These are phyloP conservation scores for Fusarium cicatricum DNA, from an alignment of 2,329 filamentous ascomycete genomes.

Conservation along the genomic window DNA sequence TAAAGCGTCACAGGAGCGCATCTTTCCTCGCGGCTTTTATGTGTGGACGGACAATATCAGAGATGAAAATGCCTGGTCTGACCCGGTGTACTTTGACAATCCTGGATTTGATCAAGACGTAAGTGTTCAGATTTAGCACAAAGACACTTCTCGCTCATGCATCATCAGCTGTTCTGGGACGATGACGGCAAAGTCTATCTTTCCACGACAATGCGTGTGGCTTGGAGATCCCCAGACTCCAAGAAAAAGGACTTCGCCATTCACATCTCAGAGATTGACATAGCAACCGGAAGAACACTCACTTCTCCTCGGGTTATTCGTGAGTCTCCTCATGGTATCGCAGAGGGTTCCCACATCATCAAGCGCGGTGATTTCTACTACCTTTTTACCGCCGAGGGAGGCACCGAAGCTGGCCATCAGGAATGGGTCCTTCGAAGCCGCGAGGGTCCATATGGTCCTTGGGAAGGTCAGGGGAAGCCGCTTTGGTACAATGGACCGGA, in stretches of 20 bases:
- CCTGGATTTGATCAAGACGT: conserved; percentile 61
- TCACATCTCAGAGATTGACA: conserved; percentile 54
- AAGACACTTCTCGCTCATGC: background rate
- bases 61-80: conserved; percentile 59
- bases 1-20: conserved; percentile 45
- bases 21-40: conserved; percentile 63
- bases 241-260: conserved; percentile 62
- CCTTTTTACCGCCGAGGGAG: conserved; percentile 39
- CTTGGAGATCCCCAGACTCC: conserved; percentile 47
- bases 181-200: conserved; percentile 59
- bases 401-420: conserved; percentile 53
- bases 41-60: conserved; percentile 62
- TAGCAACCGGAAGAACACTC: conserved; percentile 52
- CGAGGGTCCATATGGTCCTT: conserved; percentile 55
- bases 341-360: conserved; percentile 50
- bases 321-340: conserved; percentile 50
- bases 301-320: conserved; percentile 47
- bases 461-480: conserved; percentile 50
- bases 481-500: conserved; percentile 51
- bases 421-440: conserved; percentile 61
- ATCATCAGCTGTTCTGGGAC: conserved; percentile 54
- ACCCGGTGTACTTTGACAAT: conserved; percentile 63
- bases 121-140: background rate
- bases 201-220: conserved; percentile 51
- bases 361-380: conserved; percentile 39